A percentile compares a stretch with the other conserved stretches of the same genome.
Conservation (phyloP, 2,329 filamentous ascomycete species). For the Lachnellula hyalina region DNA sequence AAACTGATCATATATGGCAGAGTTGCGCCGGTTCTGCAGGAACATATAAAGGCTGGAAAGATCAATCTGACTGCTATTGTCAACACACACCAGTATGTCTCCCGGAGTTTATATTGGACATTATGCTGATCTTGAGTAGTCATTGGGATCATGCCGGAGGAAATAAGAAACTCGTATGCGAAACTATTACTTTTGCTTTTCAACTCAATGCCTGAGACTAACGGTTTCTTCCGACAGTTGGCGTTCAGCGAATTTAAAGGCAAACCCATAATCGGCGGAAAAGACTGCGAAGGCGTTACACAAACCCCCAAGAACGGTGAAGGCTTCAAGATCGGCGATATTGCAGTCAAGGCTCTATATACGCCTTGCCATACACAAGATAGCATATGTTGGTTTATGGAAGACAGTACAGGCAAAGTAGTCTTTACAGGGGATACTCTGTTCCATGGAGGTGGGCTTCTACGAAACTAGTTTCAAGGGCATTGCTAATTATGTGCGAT, state of each 20-base stretch:
- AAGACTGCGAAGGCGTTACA: slow-evolving; percentile 76
- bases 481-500: not conserved
- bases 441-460: slow-evolving; percentile 73
- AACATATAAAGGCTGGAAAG: slow-evolving; percentile 62
- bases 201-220: not conserved
- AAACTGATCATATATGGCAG: slow-evolving; percentile 33
- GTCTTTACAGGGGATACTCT: slow-evolving; percentile 97
- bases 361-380: slow-evolving; percentile 98
- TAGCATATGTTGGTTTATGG: slow-evolving; percentile 91
- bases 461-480: not conserved
- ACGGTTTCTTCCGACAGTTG: slow-evolving; percentile 13
- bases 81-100: slow-evolving; percentile 89
- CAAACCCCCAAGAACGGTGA: slow-evolving; percentile 70
- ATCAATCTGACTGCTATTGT: slow-evolving; percentile 86
- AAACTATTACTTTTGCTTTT: not conserved
- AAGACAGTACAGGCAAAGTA: slow-evolving; percentile 70
- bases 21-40: slow-evolving; percentile 61
- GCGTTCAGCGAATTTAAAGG: slow-evolving; percentile 25
- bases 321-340: slow-evolving; percentile 75
- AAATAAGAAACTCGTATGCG: slow-evolving; percentile 70
- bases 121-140: slow-evolving; percentile 41
- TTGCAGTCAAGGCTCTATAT: slow-evolving; percentile 81
- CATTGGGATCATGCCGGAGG: slow-evolving; percentile 94
- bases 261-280: slow-evolving; percentile 77
- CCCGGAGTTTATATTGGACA: not conserved